A percentile compares a stretch with the other conserved stretches of the same genome.
Conservation (phyloP, 257 asterid species). For the Ilex asprella region DNA sequence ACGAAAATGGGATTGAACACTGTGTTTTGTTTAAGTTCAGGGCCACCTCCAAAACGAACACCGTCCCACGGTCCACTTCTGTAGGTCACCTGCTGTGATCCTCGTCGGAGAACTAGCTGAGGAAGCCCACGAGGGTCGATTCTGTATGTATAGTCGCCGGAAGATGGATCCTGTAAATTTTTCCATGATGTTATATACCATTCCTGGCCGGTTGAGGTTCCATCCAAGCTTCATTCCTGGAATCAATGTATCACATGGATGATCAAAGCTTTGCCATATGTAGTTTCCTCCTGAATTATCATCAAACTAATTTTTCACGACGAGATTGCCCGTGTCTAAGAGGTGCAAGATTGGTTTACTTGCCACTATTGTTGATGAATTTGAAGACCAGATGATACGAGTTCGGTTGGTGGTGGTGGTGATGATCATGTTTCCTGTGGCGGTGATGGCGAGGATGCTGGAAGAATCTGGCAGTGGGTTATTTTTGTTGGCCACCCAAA, state of each 20-base stretch:
- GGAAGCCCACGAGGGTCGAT: slow-evolving; percentile 23
- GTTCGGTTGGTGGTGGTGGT: slow-evolving; percentile 6
- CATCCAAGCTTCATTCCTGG: slow-evolving; percentile 41
- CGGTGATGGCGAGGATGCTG: slow-evolving; percentile 16
- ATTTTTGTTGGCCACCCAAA: slow-evolving; percentile 32
- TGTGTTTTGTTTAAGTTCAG: slow-evolving; percentile 15
- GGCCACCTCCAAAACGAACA: slow-evolving; percentile 15
- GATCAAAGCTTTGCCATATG: slow-evolving; percentile 39
- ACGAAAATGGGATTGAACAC: slow-evolving; percentile 18
- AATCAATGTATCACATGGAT: slow-evolving; percentile 30
- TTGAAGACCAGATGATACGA: slow-evolving; percentile 25
- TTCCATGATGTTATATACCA: slow-evolving; percentile 34
- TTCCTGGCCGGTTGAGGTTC: slow-evolving; percentile 21
- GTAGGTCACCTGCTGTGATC: slow-evolving; percentile 6
- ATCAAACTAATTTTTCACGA: slow-evolving; percentile 11
- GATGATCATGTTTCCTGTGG: slow-evolving; percentile 16
- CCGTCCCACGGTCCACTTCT: slow-evolving; percentile 32
- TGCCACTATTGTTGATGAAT: slow-evolving; percentile 5
- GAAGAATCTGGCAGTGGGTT: slow-evolving; percentile 20
- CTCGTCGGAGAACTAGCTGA: slow-evolving; percentile 24
- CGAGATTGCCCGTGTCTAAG: slow-evolving; percentile 33
- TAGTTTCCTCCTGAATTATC: not conserved
- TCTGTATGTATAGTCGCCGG: slow-evolving; percentile 21
- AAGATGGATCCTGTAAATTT: slow-evolving; percentile 25
- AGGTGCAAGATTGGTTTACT: slow-evolving; percentile 24